Evolutionary conservation across 2,329 filamentous ascomycete genomes (phyloP).

Genomic region (Gnomoniopsis sp.): DNA sequence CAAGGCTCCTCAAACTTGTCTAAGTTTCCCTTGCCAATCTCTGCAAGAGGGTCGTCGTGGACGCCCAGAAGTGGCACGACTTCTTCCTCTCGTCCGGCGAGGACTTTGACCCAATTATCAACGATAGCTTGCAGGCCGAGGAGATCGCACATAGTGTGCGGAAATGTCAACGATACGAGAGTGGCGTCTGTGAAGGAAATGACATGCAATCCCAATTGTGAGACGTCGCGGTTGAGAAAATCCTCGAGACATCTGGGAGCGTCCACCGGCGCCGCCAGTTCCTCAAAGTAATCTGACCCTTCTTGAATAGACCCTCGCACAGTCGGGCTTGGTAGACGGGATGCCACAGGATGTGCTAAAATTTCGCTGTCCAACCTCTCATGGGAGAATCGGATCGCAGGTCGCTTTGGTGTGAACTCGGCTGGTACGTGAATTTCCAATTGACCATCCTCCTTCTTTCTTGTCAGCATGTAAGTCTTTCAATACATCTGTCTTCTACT

Average conservation of each 20-base stretch:
- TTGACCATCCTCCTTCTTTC: slow-evolving; percentile 19
- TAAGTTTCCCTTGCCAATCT: slow-evolving; percentile 18
- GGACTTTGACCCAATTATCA: slow-evolving; percentile 41
- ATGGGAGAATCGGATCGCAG: slow-evolving; percentile 39
- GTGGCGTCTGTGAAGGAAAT: slow-evolving; percentile 48
- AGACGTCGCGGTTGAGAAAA: slow-evolving; percentile 37
- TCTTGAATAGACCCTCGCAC: slow-evolving; percentile 27
- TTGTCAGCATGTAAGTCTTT: neutral
- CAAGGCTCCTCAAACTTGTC: slow-evolving; percentile 26
- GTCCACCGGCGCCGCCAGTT: slow-evolving; percentile 23
- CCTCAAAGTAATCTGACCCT: slow-evolving; percentile 24
- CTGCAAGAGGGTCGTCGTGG: slow-evolving; percentile 33
- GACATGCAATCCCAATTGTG: slow-evolving; percentile 45
- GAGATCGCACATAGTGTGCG: slow-evolving; percentile 46
- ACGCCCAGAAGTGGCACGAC: slow-evolving; percentile 34
- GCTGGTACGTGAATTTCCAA: slow-evolving; percentile 32
- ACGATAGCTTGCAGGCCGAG: slow-evolving; percentile 40
- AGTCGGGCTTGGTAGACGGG: slow-evolving; percentile 31
- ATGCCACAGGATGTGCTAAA: slow-evolving; percentile 37
- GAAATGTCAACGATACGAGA: slow-evolving; percentile 41
- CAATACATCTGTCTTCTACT: neutral
- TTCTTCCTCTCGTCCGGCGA: slow-evolving; percentile 39
- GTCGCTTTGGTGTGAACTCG: slow-evolving; percentile 29
- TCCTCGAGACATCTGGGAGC: slow-evolving; percentile 33
- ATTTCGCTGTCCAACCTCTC: slow-evolving; percentile 32